A percentile compares a stretch with the other conserved stretches of the same genome.
Evolutionary conservation across 148 eudicot genomes (phyloP).

Genomic region (Cornus florida): DNA sequence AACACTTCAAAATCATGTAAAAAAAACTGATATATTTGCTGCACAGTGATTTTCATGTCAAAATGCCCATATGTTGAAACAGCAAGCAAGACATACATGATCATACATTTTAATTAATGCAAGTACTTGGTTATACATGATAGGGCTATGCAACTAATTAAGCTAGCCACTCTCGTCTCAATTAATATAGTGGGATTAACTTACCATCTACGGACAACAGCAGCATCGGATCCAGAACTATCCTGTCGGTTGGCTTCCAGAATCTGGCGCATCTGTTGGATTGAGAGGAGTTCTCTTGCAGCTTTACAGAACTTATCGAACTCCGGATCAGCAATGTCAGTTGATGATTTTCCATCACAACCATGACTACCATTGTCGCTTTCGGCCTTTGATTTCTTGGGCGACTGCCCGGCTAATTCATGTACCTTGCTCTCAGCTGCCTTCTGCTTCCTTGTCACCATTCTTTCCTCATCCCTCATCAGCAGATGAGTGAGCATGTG

Average conservation of each 20-base stretch:
- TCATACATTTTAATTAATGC: too few species aligned
- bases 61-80: too few species aligned
- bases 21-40: too few species aligned
- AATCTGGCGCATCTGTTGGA: slow-evolving; percentile 51
- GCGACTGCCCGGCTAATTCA: slow-evolving; percentile 34
- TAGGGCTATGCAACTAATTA: too few species aligned
- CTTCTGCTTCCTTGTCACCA: slow-evolving; percentile 41
- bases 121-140: too few species aligned
- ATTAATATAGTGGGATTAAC: neutral
- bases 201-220: slow-evolving; percentile 49
- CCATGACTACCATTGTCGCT: slow-evolving; percentile 16
- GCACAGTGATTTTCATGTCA: too few species aligned
- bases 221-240: slow-evolving; percentile 31
- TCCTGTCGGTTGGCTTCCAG: slow-evolving; percentile 43
- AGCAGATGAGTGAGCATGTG: slow-evolving; percentile 19
- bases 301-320: slow-evolving; percentile 50
- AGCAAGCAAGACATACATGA: too few species aligned
- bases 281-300: slow-evolving; percentile 35
- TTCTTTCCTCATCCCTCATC: slow-evolving; percentile 21
- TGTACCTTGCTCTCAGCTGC: slow-evolving; percentile 27
- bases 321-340: slow-evolving; percentile 22
- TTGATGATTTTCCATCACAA: slow-evolving; percentile 20
- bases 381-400: slow-evolving; percentile 62
- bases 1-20: too few species aligned
- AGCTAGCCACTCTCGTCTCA: too few species aligned